These are phyloP conservation scores for Volvariella surrecta DNA, from an alignment of 1,284 basidiomycete genomes.

Conservation along the genomic window DNA sequence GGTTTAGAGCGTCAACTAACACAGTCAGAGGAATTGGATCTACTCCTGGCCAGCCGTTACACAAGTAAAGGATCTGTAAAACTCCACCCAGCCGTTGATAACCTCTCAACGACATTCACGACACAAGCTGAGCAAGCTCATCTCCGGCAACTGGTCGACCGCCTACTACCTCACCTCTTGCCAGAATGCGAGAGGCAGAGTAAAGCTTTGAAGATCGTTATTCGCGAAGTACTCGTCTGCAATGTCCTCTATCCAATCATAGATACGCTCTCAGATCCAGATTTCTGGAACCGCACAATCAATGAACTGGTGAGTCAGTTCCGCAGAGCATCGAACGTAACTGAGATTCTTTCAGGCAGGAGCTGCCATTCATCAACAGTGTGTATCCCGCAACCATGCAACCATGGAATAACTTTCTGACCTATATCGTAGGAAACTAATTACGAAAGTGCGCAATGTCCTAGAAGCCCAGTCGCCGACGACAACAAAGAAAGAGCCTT, in stretches of 20 bases:
- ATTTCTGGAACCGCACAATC: slow-evolving; percentile 92
- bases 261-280: slow-evolving; percentile 89
- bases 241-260: slow-evolving; percentile 80
- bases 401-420: slow-evolving; percentile 3
- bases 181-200: slow-evolving; percentile 73
- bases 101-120: slow-evolving; percentile 81
- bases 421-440: slow-evolving; percentile 50
- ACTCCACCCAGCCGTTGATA: slow-evolving; percentile 76
- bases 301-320: slow-evolving; percentile 71
- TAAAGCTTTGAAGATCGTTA: slow-evolving; percentile 62
- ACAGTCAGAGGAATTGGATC: slow-evolving; percentile 81
- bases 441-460: slow-evolving; percentile 78
- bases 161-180: slow-evolving; percentile 62
- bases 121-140: slow-evolving; percentile 86
- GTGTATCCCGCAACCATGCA: slow-evolving; percentile 22
- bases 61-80: slow-evolving; percentile 50
- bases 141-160: slow-evolving; percentile 64
- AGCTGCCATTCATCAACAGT: slow-evolving; percentile 87
- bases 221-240: slow-evolving; percentile 79
- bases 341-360: slow-evolving; percentile 49
- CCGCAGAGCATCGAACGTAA: neutral
- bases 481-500: slow-evolving; percentile 30
- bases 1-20: slow-evolving; percentile 70
- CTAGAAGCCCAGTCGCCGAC: slow-evolving; percentile 69
- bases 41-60: slow-evolving; percentile 76